Conservation (phyloP, 352 stramenopile species). For the Phytopythium delawarense region DNA sequence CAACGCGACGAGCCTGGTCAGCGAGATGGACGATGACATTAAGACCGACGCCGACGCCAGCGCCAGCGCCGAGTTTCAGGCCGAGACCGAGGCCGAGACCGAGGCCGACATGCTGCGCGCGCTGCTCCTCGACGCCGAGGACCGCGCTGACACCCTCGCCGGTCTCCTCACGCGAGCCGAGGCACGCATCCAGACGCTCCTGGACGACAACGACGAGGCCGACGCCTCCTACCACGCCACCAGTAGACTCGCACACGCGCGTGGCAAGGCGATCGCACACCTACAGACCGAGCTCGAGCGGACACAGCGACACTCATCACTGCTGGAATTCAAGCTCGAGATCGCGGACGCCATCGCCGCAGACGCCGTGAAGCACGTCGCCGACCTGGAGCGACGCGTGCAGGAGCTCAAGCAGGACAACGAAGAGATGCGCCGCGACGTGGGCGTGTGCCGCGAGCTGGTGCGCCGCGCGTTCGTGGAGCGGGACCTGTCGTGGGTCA, state of each 20-base stretch:
- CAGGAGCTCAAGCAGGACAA: not conserved
- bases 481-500: no score
- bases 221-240: not conserved
- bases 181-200: not conserved
- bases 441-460: not conserved
- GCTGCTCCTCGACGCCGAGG: not conserved
- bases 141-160: not conserved
- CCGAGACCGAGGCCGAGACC: no score
- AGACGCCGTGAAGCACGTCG: not conserved
- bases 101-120: not conserved
- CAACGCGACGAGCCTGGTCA: no score
- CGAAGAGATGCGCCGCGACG: not conserved
- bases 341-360: not conserved
- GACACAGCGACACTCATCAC: not conserved
- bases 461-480: not conserved
- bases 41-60: no score
- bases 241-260: not conserved
- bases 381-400: not conserved
- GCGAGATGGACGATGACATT: no score
- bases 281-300: not conserved
- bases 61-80: no score
- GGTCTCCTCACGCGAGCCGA: not conserved
- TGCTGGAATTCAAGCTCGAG: not conserved
- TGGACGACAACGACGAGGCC: not conserved
- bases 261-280: not conserved